Percentiles rank a stretch among this genome's conserved stretches.
These are phyloP conservation scores for Neonothopanus nambi DNA, from an alignment of 1,284 basidiomycete species.

Conservation along the genomic window DNA sequence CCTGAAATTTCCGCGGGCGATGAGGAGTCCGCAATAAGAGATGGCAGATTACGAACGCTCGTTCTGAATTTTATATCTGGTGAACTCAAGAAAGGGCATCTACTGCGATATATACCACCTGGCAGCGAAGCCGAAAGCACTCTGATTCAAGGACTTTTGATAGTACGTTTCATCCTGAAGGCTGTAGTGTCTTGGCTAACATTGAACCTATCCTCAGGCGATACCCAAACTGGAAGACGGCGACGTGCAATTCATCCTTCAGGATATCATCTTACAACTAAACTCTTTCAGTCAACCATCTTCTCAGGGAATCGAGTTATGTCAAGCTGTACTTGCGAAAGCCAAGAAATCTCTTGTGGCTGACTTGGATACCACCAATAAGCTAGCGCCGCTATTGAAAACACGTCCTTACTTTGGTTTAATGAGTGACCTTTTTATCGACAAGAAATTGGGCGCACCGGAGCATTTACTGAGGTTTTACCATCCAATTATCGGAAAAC, in stretches of 20 bases:
- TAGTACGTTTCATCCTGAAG: slow-evolving; percentile 36
- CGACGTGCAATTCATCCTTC: slow-evolving; percentile 50
- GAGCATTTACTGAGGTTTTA: slow-evolving; percentile 54
- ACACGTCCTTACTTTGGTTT: slow-evolving; percentile 50
- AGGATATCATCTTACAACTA: slow-evolving; percentile 52
- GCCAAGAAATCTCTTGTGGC: slow-evolving; percentile 37
- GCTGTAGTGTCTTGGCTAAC: not conserved
- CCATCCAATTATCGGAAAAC: slow-evolving; percentile 44
- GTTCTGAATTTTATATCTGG: slow-evolving; percentile 60
- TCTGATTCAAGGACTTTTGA: slow-evolving; percentile 48
- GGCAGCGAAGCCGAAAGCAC: slow-evolving; percentile 48
- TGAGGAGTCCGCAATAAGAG: slow-evolving; percentile 59
- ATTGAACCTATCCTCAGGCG: slow-evolving; percentile 37
- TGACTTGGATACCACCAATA: slow-evolving; percentile 30
- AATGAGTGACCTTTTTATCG: slow-evolving; percentile 44
- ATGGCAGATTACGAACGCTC: slow-evolving; percentile 49
- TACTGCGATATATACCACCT: slow-evolving; percentile 44
- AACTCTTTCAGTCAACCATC: slow-evolving; percentile 40
- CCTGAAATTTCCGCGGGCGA: slow-evolving; percentile 51
- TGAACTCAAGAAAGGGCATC: slow-evolving; percentile 49
- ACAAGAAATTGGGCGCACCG: slow-evolving; percentile 42
- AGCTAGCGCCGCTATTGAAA: slow-evolving; percentile 32
- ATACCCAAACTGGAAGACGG: slow-evolving; percentile 42
- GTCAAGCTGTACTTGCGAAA: slow-evolving; percentile 45
- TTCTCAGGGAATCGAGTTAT: slow-evolving; percentile 42